Percentiles rank a stretch among this genome's conserved stretches.
Conservation (phyloP, 2,329 filamentous ascomycete genomes). For the Knoxdaviesia proteae region DNA sequence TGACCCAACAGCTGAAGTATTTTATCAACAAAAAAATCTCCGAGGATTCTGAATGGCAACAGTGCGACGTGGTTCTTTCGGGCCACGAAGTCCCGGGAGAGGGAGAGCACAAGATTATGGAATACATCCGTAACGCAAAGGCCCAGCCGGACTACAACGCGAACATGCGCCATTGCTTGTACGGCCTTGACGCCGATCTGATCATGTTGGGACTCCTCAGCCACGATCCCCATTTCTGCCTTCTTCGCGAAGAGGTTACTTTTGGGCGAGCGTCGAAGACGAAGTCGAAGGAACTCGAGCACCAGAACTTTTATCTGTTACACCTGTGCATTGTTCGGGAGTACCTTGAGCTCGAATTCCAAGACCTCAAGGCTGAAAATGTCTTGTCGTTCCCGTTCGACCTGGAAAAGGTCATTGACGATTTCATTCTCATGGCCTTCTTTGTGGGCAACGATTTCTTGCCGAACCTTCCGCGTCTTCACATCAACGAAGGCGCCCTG, state of each 20-base stretch:
- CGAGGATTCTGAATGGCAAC: conserved; percentile 93
- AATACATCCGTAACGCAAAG: conserved; percentile 95
- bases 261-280: conserved; percentile 75
- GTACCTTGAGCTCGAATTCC: conserved; percentile 91
- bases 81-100: conserved; percentile 96
- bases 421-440: conserved; percentile 99
- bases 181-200: conserved; percentile 88
- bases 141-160: conserved; percentile 82
- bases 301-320: conserved; percentile 96
- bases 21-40: conserved; percentile 98
- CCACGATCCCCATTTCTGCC: conserved; percentile 94
- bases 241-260: conserved; percentile 91
- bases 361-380: conserved; percentile 62
- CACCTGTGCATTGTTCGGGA: conserved; percentile 95
- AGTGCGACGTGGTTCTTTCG: conserved; percentile 85
- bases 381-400: conserved; percentile 63
- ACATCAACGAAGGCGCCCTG: conserved; percentile 95
- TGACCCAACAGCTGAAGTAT: conserved; percentile 86
- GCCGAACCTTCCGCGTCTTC: conserved; percentile 82
- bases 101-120: conserved; percentile 99
- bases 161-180: conserved; percentile 89
- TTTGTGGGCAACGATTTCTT: conserved; percentile 99
- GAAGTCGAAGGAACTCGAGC: conserved; percentile 90
- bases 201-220: conserved; percentile 97
- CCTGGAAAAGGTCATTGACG: conserved; percentile 90